phyloP scores from a whole-genome alignment of 192 early-diverging fungal species.

The Umbelopsis sp. region DNA sequence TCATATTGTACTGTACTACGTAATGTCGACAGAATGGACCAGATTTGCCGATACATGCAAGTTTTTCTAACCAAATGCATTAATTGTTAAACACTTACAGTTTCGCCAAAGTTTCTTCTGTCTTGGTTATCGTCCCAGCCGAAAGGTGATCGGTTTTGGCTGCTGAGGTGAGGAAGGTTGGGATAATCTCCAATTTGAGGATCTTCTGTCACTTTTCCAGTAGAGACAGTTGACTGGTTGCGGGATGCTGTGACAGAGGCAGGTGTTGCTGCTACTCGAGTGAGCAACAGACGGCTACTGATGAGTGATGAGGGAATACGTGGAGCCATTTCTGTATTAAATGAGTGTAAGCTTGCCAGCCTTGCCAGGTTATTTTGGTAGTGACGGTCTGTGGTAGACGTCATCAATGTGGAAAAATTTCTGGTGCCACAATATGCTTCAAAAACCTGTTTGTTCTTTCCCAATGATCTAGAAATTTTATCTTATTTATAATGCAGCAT shows the following conservation, averaged over 20 bases:
- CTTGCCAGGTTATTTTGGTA: not conserved
- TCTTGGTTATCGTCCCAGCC: slow-evolving; percentile 77
- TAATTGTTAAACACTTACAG: slow-evolving; percentile 37
- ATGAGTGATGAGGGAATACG: slow-evolving; percentile 9
- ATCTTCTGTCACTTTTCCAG: slow-evolving; percentile 41
- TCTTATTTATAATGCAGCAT: not conserved
- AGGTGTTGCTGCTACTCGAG: slow-evolving; percentile 27
- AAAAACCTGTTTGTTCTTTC: no score
- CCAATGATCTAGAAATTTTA: no score
- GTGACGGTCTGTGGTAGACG: not conserved
- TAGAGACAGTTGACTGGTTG: slow-evolving; percentile 34
- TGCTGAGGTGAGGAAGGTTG: slow-evolving; percentile 65
- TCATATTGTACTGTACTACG: not conserved
- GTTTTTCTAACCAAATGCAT: not conserved
- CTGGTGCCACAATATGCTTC: not conserved
- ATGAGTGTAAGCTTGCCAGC: not conserved
- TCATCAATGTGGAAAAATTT: slow-evolving; percentile 12
- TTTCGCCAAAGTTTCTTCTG: slow-evolving; percentile 76
- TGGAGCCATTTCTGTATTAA: slow-evolving; percentile 12
- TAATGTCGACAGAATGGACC: no score
- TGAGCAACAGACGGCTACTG: slow-evolving; percentile 25
- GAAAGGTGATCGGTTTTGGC: slow-evolving; percentile 60
- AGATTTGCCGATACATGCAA: no score
- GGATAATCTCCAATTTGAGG: slow-evolving; percentile 80
- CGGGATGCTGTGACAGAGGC: slow-evolving; percentile 23